A percentile compares a stretch with the other conserved stretches of the same genome.
These are phyloP conservation scores for Lathyrus aphaca DNA, from an alignment of 306 rosid species.

Conservation along the genomic window DNA sequence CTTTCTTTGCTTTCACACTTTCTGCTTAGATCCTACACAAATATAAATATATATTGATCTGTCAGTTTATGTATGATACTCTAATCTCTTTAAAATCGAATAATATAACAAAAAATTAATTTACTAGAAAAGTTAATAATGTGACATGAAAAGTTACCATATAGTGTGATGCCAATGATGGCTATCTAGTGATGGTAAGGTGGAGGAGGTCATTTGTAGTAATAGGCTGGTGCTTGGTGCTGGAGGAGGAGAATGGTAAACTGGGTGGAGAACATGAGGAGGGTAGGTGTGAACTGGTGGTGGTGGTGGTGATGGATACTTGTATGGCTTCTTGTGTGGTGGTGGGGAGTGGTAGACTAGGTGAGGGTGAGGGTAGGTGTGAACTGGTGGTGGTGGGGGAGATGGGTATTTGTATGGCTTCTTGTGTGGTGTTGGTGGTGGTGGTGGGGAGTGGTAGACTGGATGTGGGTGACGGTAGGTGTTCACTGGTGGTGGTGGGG, in stretches of 20 bases:
- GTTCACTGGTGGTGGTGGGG: slow-evolving; percentile 32
- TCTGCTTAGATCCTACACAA: slow-evolving; percentile 33
- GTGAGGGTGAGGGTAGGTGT: slow-evolving; percentile 1
- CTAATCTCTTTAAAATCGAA: slow-evolving; percentile 11
- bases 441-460: neutral
- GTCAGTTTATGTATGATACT: slow-evolving; percentile 18
- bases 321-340: slow-evolving; percentile 20
- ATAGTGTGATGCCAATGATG: slow-evolving; percentile 2
- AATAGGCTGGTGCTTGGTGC: slow-evolving; percentile 60
- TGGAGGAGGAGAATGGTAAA: slow-evolving; percentile 46
- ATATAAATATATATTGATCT: neutral
- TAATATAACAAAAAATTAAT: neutral
- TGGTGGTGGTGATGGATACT: slow-evolving; percentile 23
- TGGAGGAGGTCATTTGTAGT: slow-evolving; percentile 65
- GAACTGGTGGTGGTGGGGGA: slow-evolving; percentile 28
- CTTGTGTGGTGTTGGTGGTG: slow-evolving; percentile 26
- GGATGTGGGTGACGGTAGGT: slow-evolving; percentile 1
- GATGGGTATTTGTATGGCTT: neutral
- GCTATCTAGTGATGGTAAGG: slow-evolving; percentile 63
- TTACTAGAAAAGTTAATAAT: neutral
- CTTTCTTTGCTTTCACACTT: slow-evolving; percentile 35
- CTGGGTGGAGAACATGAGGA: slow-evolving; percentile 30
- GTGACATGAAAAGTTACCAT: slow-evolving; percentile 33
- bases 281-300: slow-evolving; percentile 27
- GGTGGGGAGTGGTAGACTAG: slow-evolving; percentile 36